Base-by-base conservation (phyloP, 371 early-diverging fungal genomes). In the Nematocida ausubeli region DNA sequence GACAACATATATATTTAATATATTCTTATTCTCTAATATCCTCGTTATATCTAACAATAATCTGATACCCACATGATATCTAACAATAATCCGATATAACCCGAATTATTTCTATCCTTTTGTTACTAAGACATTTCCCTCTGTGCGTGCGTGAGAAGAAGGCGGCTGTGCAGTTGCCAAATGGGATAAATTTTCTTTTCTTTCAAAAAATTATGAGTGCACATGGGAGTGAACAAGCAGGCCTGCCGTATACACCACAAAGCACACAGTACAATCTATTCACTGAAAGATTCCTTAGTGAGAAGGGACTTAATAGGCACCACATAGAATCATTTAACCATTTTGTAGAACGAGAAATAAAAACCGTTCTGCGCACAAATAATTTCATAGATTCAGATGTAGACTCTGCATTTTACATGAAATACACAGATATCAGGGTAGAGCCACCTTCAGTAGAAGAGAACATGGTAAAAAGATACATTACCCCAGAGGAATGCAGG, bases 271-370 rank as follows among this genome's bases (percentile, higher is more conserved):
- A 70, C 47, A 14, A 24, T 42, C 5, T 37, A 26, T 63, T 75
- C 24, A 66, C 78, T 40, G 95, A 96, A 7, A 92, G 93, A 0
- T 98, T 95, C 85, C 87, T 99, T 40, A 91, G 92, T 84, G 92
- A 95, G 52, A 96, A 95, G 83, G 98, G 98, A 80, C 90, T 99
- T 40, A 92, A 96, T 70, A 93, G 98, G 85, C 99, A 99, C 86
- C 99, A 99, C 84, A 90, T 96, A 71, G 96, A 96, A 84, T 99
- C 99, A 0, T 99, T 94, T 88, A 94, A 99, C 88, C 95, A 95
- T 85, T 98, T 98, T 87, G 88, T 98, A 81, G 90, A 94, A 80
- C 90, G 91, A 22, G 99, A 95, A 73, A 87, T 99, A 73, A 90
- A 92, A 83, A 91, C 92, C 81, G 96, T 99, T 80, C 88, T 98